Conservation (phyloP, 2,329 filamentous ascomycete genomes). For the Aspergillus costaricaensis region DNA sequence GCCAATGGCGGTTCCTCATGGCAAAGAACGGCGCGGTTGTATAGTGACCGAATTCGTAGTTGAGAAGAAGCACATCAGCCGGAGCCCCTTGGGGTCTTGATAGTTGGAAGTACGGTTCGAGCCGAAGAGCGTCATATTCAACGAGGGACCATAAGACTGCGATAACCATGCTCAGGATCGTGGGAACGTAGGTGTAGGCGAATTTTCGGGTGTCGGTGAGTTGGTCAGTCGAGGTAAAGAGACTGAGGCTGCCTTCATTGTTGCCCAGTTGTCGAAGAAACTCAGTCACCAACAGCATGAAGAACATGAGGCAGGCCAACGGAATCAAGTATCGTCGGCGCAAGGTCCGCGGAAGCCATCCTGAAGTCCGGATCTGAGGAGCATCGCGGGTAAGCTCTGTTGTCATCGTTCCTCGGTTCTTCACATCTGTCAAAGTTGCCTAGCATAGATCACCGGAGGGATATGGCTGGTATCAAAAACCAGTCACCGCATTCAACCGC, state of each 20-base stretch:
- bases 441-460: background rate
- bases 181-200: constrained; percentile 10
- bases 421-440: background rate
- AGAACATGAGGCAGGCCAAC: constrained; percentile 4
- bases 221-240: constrained; percentile 7
- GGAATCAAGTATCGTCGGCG: constrained; percentile 7
- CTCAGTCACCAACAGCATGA: constrained; percentile 7
- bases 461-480: background rate
- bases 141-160: constrained; percentile 11
- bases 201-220: constrained; percentile 1
- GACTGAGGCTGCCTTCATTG: constrained; percentile 3
- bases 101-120: constrained; percentile 12
- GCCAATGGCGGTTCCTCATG: constrained; percentile 9
- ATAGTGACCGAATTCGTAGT: constrained; percentile 13
- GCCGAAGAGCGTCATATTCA: constrained; percentile 12
- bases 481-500: background rate
- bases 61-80: constrained; percentile 10
- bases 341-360: constrained; percentile 11
- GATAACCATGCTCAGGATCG: constrained; percentile 6
- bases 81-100: constrained; percentile 8
- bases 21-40: constrained; percentile 11
- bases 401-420: background rate
- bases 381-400: background rate
- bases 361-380: constrained; percentile 4
- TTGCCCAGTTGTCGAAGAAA: constrained; percentile 5